Evolutionary conservation across 139 green algal species (phyloP).

Genomic region (Tetratostichococcus sp.): DNA sequence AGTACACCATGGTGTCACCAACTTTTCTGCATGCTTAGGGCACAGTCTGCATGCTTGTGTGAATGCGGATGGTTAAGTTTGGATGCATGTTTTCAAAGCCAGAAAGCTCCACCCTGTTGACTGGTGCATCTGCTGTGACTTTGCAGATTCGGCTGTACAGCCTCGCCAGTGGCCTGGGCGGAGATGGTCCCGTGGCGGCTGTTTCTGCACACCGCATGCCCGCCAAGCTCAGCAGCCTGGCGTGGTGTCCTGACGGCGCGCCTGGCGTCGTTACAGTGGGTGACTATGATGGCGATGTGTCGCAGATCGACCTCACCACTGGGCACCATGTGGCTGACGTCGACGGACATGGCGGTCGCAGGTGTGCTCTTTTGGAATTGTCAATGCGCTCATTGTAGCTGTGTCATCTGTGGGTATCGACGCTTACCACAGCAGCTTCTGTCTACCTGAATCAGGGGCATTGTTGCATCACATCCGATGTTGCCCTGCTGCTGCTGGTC

Average conservation of each 20-base stretch:
- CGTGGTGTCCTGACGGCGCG: conserved; percentile 54
- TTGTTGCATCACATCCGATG: neutral
- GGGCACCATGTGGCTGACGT: conserved; percentile 60
- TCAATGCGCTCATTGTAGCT: too few species aligned
- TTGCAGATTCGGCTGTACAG: conserved; percentile 34
- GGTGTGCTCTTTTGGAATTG: conserved; percentile 26
- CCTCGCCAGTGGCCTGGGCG: neutral
- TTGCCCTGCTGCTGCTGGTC: neutral
- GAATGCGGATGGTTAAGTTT: too few species aligned
- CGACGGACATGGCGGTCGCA: conserved; percentile 54
- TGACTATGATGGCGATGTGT: conserved; percentile 75
- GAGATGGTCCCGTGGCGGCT: conserved; percentile 2
- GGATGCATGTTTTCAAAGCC: too few species aligned
- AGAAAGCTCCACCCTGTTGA: too few species aligned
- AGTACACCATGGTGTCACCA: too few species aligned
- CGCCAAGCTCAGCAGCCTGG: conserved; percentile 74
- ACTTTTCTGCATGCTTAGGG: too few species aligned
- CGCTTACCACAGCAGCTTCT: too few species aligned
- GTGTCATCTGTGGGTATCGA: too few species aligned
- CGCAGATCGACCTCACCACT: conserved; percentile 54
- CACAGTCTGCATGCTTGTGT: too few species aligned
- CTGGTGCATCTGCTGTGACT: neutral
- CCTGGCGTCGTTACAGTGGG: conserved; percentile 58
- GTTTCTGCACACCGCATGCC: conserved; percentile 38
- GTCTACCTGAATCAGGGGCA: too few species aligned